These are phyloP conservation scores for Thymus quinquecostatus DNA, from an alignment of 257 asterid genomes.

Conservation along the genomic window DNA sequence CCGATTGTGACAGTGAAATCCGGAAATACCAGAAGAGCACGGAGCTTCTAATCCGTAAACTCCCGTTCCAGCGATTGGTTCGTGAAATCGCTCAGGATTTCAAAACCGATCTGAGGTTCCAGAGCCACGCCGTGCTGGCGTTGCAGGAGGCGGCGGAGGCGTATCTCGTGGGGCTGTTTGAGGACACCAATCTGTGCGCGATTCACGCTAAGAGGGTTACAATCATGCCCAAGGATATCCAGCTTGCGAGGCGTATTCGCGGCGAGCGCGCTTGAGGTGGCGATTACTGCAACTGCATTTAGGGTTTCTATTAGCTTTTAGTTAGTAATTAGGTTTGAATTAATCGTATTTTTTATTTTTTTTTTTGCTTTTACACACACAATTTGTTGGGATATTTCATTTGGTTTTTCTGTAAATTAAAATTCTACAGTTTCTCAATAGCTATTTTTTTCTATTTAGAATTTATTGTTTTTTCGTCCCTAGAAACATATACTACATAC, in stretches of 20 bases:
- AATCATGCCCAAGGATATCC: slow-evolving; percentile 81
- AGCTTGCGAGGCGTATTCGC: slow-evolving; percentile 76
- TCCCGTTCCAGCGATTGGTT: slow-evolving; percentile 68
- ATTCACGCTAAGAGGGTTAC: slow-evolving; percentile 82
- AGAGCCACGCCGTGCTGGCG: slow-evolving; percentile 47
- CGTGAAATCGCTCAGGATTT: slow-evolving; percentile 43
- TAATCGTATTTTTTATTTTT: not conserved
- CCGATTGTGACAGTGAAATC: slow-evolving; percentile 55
- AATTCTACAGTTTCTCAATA: too few relatives aligned
- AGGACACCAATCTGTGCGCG: slow-evolving; percentile 76
- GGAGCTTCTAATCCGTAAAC: slow-evolving; percentile 71
- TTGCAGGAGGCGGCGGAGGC: slow-evolving; percentile 86
- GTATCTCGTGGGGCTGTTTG: slow-evolving; percentile 71
- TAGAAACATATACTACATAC: too few relatives aligned
- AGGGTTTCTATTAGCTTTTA: not conserved
- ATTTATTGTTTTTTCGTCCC: too few relatives aligned
- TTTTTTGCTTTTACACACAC: not conserved
- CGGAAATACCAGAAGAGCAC: slow-evolving; percentile 81
- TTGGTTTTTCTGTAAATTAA: too few relatives aligned
- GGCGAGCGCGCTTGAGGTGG: slow-evolving; percentile 68
- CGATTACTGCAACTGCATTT: not conserved
- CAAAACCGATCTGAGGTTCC: slow-evolving; percentile 41
- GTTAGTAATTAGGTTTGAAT: not conserved
- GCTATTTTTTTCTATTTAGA: too few relatives aligned
- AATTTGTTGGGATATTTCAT: not conserved